Conservation (phyloP, 129 eudicot species). For the Chrysanthemum lavandulifolium region DNA sequence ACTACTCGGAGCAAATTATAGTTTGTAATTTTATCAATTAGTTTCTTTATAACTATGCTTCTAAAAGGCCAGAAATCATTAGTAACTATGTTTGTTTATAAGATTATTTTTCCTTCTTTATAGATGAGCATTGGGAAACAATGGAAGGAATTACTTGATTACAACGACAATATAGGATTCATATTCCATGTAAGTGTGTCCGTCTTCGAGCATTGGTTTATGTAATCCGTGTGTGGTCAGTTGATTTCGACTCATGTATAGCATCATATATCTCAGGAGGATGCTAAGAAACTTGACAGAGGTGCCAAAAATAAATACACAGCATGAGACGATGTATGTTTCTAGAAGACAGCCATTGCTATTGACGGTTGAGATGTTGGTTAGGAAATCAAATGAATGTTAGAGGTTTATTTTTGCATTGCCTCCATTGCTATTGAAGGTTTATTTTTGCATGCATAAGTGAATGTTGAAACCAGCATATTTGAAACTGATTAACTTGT, state of each 20-base stretch:
- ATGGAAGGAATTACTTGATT: constrained; percentile 81
- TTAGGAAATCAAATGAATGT: not conserved
- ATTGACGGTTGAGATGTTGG: not conserved
- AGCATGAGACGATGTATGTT: constrained; percentile 15
- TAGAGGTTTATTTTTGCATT: not conserved
- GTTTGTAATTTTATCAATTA: too few species aligned
- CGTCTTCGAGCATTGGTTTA: not conserved
- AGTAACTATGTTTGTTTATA: not conserved
- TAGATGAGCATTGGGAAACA: constrained; percentile 81
- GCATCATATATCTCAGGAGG: constrained; percentile 48
- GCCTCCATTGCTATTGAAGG: not conserved
- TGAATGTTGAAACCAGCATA: not conserved
- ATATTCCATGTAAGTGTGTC: constrained; percentile 65
- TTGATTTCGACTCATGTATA: not conserved
- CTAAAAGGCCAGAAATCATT: too few species aligned
- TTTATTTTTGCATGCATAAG: constrained; percentile 9
- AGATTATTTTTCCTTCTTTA: constrained; percentile 1
- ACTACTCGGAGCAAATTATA: not conserved
- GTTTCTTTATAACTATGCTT: too few species aligned
- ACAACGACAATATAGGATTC: constrained; percentile 68
- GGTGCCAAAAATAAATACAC: constrained; percentile 70
- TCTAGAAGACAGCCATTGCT: not conserved
- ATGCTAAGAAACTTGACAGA: constrained; percentile 67
- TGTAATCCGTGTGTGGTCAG: not conserved
- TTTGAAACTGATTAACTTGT: too few species aligned